Evolutionary conservation across 768 basidiomycete species (phyloP).

Genomic region (Pulveroboletus ravenelii): DNA sequence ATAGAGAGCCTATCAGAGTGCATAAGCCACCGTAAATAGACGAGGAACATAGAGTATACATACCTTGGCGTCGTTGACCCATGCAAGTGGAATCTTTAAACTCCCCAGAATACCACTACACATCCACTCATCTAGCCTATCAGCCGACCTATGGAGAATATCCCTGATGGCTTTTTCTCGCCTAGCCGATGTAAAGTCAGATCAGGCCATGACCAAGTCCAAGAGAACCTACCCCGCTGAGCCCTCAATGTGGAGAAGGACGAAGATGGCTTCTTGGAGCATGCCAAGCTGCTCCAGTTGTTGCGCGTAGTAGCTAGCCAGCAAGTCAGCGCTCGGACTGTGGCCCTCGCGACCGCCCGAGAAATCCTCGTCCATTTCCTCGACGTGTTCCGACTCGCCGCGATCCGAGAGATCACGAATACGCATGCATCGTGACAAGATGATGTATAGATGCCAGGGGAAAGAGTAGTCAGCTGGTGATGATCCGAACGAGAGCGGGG

Average conservation of each 20-base stretch:
- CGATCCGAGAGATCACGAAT: conserved; percentile 88
- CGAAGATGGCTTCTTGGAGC: conserved; percentile 85
- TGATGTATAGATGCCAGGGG: conserved; percentile 89
- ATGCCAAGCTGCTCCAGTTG: conserved; percentile 79
- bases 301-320: conserved; percentile 80
- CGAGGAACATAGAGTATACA: neutral
- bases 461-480: conserved; percentile 78
- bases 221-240: conserved; percentile 58
- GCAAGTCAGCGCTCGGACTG: conserved; percentile 75
- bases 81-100: conserved; percentile 74
- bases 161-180: conserved; percentile 81
- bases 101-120: conserved; percentile 67
- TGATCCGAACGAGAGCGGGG: conserved; percentile 68
- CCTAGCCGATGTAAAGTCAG: conserved; percentile 40
- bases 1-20: conserved; percentile 53
- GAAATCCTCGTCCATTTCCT: conserved; percentile 36
- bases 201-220: neutral
- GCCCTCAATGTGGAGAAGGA: conserved; percentile 83
- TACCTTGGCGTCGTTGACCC: conserved; percentile 92
- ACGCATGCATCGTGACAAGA: conserved; percentile 78
- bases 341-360: conserved; percentile 63
- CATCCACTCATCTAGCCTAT: conserved; percentile 67
- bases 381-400: conserved; percentile 39
- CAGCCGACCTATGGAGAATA: conserved; percentile 65
- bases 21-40: neutral